Evolutionary conservation across 225 moss, liverwort and hornwort species (phyloP).

Genomic region (Physcomitrellopsis africana): DNA sequence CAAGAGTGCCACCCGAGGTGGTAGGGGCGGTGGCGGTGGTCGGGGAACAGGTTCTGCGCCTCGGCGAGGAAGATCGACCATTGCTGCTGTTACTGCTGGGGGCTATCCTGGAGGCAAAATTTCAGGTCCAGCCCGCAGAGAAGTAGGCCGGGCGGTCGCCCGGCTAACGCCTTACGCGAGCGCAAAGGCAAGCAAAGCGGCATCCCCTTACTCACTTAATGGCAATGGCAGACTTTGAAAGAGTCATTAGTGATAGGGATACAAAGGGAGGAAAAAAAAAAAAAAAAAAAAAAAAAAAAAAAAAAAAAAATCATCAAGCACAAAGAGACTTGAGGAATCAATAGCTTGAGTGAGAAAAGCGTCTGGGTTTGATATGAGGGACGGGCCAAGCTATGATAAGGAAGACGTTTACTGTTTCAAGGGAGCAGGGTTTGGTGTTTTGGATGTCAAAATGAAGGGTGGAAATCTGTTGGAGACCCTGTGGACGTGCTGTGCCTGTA

Average conservation of each 20-base stretch:
- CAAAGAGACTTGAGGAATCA: conserved; percentile 28
- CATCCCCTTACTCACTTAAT: conserved; percentile 66
- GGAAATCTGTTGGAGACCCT: conserved; percentile 37
- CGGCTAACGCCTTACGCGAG: conserved; percentile 99
- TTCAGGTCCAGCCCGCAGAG: conserved; percentile 91
- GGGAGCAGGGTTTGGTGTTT: conserved; percentile 61
- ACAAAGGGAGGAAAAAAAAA: conserved; percentile 25
- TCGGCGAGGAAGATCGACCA: conserved; percentile 70
- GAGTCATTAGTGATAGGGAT: conserved; percentile 53
- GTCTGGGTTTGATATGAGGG: conserved; percentile 48
- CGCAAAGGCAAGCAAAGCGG: conserved; percentile 98
- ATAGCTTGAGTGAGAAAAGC: conserved; percentile 44
- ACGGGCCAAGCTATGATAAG: conserved; percentile 51
- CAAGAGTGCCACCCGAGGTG: conserved; percentile 87
- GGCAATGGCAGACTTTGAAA: conserved; percentile 89
- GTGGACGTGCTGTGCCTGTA: conserved; percentile 78
- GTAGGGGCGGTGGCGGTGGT: conserved; percentile 49
- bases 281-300: too few relatives aligned
- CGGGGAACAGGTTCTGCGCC: conserved; percentile 70
- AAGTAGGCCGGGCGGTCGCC: conserved; percentile 81
- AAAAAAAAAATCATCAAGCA: conserved; percentile 28
- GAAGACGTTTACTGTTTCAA: conserved; percentile 52
- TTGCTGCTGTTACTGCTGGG: conserved; percentile 40
- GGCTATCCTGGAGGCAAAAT: conserved; percentile 82
- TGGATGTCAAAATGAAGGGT: conserved; percentile 66